phyloP scores from a whole-genome alignment of 2,329 filamentous ascomycete genomes.

The Capronia epimyces region DNA sequence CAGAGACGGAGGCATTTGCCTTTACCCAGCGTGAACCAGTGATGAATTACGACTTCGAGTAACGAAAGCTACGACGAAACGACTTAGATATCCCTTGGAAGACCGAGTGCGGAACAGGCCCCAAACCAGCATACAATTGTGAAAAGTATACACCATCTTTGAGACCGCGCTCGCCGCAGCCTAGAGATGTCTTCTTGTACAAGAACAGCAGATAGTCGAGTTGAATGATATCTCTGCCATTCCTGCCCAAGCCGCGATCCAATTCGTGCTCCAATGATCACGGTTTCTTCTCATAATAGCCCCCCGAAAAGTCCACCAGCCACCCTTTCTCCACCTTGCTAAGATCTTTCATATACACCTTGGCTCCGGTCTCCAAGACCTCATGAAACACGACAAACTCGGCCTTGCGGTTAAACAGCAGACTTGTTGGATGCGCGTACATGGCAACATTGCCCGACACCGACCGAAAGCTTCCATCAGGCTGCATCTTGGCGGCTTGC shows the following conservation, averaged over 20 bases:
- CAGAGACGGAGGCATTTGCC: slow-evolving; percentile 30
- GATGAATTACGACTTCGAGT: slow-evolving; percentile 24
- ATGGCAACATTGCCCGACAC: slow-evolving; percentile 73
- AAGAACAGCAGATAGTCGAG: no score
- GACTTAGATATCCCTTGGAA: slow-evolving; percentile 4
- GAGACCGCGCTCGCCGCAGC: no score
- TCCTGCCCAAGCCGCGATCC: neutral
- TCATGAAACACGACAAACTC: slow-evolving; percentile 97
- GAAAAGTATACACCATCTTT: no score
- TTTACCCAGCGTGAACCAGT: slow-evolving; percentile 30
- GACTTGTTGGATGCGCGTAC: slow-evolving; percentile 81
- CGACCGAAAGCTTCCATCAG: slow-evolving; percentile 82
- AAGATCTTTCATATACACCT: slow-evolving; percentile 84
- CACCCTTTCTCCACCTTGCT: slow-evolving; percentile 93
- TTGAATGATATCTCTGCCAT: neutral
- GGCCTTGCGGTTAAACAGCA: slow-evolving; percentile 94
- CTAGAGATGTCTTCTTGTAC: no score
- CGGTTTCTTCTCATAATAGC: slow-evolving; percentile 62
- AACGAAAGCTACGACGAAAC: slow-evolving; percentile 9
- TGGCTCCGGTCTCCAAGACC: slow-evolving; percentile 79
- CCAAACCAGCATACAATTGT: no score
- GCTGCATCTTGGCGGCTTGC: slow-evolving; percentile 87
- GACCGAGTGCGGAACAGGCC: neutral
- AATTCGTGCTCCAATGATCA: neutral
- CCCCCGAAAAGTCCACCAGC: slow-evolving; percentile 80